Percentiles rank a stretch among this genome's conserved stretches.
These are phyloP conservation scores for Passalora sequoiae DNA, from an alignment of 2,329 filamentous ascomycete genomes.

Conservation along the genomic window DNA sequence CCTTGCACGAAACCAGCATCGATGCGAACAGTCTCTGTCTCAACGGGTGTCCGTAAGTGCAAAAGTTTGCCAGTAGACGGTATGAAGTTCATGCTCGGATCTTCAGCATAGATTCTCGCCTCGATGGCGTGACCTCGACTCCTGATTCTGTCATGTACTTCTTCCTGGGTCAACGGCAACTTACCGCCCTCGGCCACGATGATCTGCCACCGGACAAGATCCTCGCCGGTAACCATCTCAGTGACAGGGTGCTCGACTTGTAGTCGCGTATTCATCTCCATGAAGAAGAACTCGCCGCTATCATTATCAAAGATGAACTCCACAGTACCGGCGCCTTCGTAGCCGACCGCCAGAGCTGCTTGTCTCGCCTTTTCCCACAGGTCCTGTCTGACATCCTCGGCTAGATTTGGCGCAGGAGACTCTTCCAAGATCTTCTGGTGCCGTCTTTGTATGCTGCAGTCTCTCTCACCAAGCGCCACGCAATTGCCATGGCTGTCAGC, in stretches of 20 bases:
- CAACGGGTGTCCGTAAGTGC: conserved; percentile 69
- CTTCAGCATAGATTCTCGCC: conserved; percentile 94
- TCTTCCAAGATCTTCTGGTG: conserved; percentile 65
- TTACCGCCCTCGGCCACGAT: conserved; percentile 69
- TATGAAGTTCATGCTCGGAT: conserved; percentile 84
- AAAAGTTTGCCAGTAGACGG: conserved; percentile 86
- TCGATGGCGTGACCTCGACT: conserved; percentile 83
- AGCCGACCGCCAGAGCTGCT: conserved; percentile 58
- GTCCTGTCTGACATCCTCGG: conserved; percentile 56
- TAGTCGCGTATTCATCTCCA: conserved; percentile 73
- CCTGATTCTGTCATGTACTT: conserved; percentile 65
- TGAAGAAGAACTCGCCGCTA: conserved; percentile 61
- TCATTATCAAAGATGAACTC: conserved; percentile 68
- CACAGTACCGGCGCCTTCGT: conserved; percentile 62
- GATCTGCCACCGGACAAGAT: conserved; percentile 94
- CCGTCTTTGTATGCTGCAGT: conserved; percentile 61
- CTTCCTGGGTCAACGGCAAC: conserved; percentile 60
- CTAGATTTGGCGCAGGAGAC: conserved; percentile 58
- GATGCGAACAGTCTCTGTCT: conserved; percentile 71
- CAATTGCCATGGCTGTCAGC: conserved; percentile 61
- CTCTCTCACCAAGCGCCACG: conserved; percentile 59
- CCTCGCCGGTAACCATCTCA: conserved; percentile 68
- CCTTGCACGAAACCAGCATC: conserved; percentile 90
- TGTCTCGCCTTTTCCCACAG: conserved; percentile 61
- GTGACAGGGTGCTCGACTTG: conserved; percentile 97